A percentile compares a stretch with the other conserved stretches of the same genome.
These are phyloP conservation scores for Puya raimondii DNA, from an alignment of 176 grass and related monocot genomes.

Conservation along the genomic window DNA sequence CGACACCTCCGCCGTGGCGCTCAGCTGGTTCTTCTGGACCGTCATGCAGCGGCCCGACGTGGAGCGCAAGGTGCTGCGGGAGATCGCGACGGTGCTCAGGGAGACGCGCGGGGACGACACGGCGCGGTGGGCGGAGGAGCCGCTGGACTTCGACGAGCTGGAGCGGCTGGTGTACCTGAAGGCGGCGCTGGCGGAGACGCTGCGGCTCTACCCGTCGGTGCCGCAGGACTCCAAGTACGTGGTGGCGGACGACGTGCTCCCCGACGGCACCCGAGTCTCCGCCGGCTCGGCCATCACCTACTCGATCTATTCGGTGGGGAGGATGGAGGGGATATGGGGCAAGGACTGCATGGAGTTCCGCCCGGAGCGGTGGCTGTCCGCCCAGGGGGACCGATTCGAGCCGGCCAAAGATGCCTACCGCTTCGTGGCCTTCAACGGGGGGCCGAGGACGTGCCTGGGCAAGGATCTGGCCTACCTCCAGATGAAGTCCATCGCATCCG, in stretches of 20 bases:
- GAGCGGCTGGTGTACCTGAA: slow-evolving; percentile 85
- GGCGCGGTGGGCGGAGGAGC: slow-evolving; percentile 42
- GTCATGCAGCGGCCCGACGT: slow-evolving; percentile 63
- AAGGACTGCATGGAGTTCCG: slow-evolving; percentile 80
- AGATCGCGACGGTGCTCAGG: slow-evolving; percentile 59
- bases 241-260: slow-evolving; percentile 72
- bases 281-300: slow-evolving; percentile 86
- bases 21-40: slow-evolving; percentile 95
- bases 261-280: slow-evolving; percentile 65
- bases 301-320: slow-evolving; percentile 87
- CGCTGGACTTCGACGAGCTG: slow-evolving; percentile 76
- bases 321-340: slow-evolving; percentile 90
- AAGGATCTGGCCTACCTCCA: slow-evolving; percentile 95
- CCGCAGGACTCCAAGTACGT: slow-evolving; percentile 94
- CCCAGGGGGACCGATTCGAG: slow-evolving; percentile 57
- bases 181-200: slow-evolving; percentile 71
- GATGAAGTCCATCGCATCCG: slow-evolving; percentile 92
- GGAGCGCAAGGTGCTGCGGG: slow-evolving; percentile 53
- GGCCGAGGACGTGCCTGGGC: slow-evolving; percentile 83
- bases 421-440: slow-evolving; percentile 90
- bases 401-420: slow-evolving; percentile 65
- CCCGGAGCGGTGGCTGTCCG: slow-evolving; percentile 80
- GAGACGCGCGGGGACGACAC: slow-evolving; percentile 64
- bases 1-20: slow-evolving; percentile 89
- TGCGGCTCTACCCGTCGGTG: slow-evolving; percentile 81